These are phyloP conservation scores for Lyophyllum atratum DNA, from an alignment of 768 basidiomycete species.

Conservation along the genomic window DNA sequence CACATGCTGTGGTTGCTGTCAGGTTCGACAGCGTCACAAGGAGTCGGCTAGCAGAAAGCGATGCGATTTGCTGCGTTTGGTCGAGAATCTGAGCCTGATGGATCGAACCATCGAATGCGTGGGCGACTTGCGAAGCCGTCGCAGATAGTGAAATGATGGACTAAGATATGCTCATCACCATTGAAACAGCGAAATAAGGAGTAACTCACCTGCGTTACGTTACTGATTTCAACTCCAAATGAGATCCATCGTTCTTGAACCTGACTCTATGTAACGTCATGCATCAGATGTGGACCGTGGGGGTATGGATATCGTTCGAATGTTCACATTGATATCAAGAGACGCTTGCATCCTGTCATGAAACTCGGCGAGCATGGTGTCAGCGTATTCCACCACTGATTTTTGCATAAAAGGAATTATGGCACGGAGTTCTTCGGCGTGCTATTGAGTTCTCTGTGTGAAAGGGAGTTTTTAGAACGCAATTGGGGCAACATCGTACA, in stretches of 20 bases:
- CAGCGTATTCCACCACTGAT: neutral
- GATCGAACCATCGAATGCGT: conserved; percentile 30
- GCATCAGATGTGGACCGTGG: neutral
- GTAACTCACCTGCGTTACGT: conserved; percentile 11
- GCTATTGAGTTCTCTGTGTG: neutral
- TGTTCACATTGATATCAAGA: conserved; percentile 15
- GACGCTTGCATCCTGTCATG: conserved; percentile 10
- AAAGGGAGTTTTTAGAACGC: neutral
- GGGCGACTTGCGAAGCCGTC: conserved; percentile 22
- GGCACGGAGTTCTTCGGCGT: conserved; percentile 4
- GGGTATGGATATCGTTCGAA: neutral
- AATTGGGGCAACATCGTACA: neutral
- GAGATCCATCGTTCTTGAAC: conserved; percentile 12
- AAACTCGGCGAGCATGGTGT: conserved; percentile 5
- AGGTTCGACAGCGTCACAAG: conserved; percentile 36
- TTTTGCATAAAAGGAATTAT: conserved; percentile 1
- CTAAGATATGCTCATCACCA: conserved; percentile 9
- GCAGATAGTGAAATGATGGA: conserved; percentile 23
- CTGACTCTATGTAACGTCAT: conserved; percentile 4
- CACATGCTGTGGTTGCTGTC: conserved; percentile 35
- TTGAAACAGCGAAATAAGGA: neutral
- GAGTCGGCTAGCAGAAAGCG: conserved; percentile 36
- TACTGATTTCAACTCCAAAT: conserved; percentile 11
- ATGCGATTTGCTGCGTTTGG: conserved; percentile 36
- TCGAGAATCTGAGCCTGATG: conserved; percentile 10